Evolutionary conservation across 306 rosid genomes (phyloP), one percentile per base, ranked within the genome.

Genomic region (Pueraria montana): DNA sequence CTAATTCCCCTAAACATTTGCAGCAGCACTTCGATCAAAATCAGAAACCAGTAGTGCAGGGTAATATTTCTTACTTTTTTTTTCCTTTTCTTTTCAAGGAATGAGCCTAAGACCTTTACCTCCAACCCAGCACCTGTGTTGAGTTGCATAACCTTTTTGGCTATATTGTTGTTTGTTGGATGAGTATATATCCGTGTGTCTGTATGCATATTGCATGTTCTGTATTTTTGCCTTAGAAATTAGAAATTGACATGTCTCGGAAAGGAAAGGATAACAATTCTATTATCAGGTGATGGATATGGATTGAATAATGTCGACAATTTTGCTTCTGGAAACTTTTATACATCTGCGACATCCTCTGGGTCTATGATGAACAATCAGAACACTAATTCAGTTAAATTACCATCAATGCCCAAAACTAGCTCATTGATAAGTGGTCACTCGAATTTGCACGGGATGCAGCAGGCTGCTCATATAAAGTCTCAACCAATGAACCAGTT

Each of bases 341-440:
- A 89, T 86, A 82, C 90, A 16, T 74, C 94, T 78, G 85, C 84
- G 11, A 67, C 97, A 58, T 88, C 98, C 66, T 90, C 86, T 83
- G 99, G 99, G 70, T 78, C 97, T 68, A 72, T 89, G 94, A 84
- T 86, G 89, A 92, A 87, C 83, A 75, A 94, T 80, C 97, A 92
- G 87, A 96, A 82, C 80, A 80, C 78, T 62, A 90, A 75, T 81
- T 79, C 97, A 72, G 90, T 89, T 50, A 92, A 86, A 58, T 79
- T 90, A 76, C 86, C 95, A 38, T 80, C 97, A 50, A 53, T 88
- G n/a, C 82, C 97, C 78, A 92, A 91, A 86, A 77, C 91, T 50
- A 91, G 56, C 80, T 76, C 97, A 46, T 66, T 92, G 78, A 70
- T 90, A 59, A 77, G 90, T 76, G 88, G 87, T 85, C 98, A 88